These are phyloP conservation scores for Escovopsis sp. DNA, from an alignment of 2,329 filamentous ascomycete species.

Conservation along the genomic window DNA sequence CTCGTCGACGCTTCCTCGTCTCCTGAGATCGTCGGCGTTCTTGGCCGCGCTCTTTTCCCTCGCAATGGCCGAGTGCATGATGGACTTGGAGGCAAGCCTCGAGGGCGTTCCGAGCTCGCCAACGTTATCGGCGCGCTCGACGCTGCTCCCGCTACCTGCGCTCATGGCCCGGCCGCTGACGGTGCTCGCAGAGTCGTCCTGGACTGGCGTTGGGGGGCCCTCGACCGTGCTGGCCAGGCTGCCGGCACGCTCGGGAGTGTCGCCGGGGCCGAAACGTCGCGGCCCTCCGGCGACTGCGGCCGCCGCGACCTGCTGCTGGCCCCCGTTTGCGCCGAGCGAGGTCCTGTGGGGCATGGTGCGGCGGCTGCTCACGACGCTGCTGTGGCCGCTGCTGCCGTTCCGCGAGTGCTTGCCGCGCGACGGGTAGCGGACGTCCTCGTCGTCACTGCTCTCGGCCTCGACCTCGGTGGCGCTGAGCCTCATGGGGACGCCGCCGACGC, in stretches of 20 bases:
- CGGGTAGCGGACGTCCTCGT: constrained; percentile 37
- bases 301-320: constrained; percentile 10
- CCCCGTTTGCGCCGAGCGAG: constrained; percentile 28
- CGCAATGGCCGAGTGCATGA: constrained; percentile 41
- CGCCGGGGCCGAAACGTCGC: constrained; percentile 35
- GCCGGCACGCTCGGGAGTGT: constrained; percentile 40
- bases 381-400: constrained; percentile 62
- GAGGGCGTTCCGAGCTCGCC: constrained; percentile 36
- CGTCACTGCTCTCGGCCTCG: constrained; percentile 72
- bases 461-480: constrained; percentile 91
- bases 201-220: constrained; percentile 8
- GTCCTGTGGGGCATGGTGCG: constrained; percentile 34
- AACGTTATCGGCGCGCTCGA: constrained; percentile 45
- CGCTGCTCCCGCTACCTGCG: constrained; percentile 40
- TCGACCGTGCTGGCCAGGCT: constrained; percentile 33
- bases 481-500: constrained; percentile 69
- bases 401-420: constrained; percentile 43
- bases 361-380: constrained; percentile 43
- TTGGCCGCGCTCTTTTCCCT: constrained; percentile 48
- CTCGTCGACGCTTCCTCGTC: constrained; percentile 74
- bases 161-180: constrained; percentile 33
- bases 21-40: constrained; percentile 55
- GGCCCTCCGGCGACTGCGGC: constrained; percentile 11
- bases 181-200: constrained; percentile 23
- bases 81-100: constrained; percentile 43